Base-by-base conservation (phyloP, 202 grass and related monocot genomes). In the Zizania palustris region DNA sequence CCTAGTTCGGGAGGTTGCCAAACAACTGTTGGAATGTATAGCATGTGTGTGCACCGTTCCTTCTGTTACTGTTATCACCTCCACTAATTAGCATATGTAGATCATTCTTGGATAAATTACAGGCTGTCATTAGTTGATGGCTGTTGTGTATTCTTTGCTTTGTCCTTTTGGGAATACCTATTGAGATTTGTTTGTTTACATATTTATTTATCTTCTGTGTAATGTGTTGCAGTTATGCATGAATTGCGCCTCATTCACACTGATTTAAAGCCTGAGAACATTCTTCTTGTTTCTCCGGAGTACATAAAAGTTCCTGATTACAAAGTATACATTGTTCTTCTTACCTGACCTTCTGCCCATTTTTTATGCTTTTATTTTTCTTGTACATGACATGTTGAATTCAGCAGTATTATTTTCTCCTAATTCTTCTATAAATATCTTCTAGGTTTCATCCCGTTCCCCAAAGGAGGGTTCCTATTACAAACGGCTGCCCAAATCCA, bases 261-360 rank as follows among this genome's bases (percentile, higher is more conserved):
- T 92, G 96, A 99, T 96, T 96, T 99, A 93, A 99, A 96, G 96
- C 96, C 96, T 89, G 96, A 99, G 96, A 99, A 99, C 79, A 88
- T 99, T 85, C 96, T 99, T 75, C 96, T 99, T 87, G 89, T 96
- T 90, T 99, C 96, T 70, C 80, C 85, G 16, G 91, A 96, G 92
- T 95, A 87, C 85, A 99, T 82, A 90, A 93, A 91, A 99, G 92
- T 99, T 71, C 92, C 92, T 0, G 89, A 99, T 83, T 96, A 90
- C 89, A 99, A 99, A 96, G 92, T 99, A 93, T 88, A 90, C 48
- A 43, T 81, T 88, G 60, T 87, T 85, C 84, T 76, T 90, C 63
- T 76, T 74, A 58, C 45, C 74, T 69, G 40, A 51, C 44, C 28
- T 79, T 49, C 7, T 41, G 12, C 18, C 36, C 1, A 10, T 72